Percentiles rank a stretch among this genome's conserved stretches.
Evolutionary conservation across 345 rosid species (phyloP).

Genomic region (Atalantia buxifolia): DNA sequence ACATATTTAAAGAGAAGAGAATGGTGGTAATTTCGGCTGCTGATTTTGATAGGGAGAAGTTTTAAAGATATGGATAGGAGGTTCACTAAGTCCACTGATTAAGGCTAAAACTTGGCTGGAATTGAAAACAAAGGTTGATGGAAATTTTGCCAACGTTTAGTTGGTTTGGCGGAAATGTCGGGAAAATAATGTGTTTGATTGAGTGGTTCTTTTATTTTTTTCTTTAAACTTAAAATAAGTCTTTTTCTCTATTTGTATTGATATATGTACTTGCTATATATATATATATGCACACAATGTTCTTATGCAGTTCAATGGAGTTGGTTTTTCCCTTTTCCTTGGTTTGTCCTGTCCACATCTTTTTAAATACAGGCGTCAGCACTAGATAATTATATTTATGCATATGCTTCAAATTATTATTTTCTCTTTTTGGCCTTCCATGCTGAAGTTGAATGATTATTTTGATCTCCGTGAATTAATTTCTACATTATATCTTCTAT

Average conservation of each 20-base stretch:
- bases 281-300: neutral
- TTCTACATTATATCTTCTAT: slow-evolving; percentile 11
- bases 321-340: neutral
- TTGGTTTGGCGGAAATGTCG: neutral
- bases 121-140: neutral
- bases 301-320: neutral
- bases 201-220: neutral
- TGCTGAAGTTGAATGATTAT: neutral
- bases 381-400: neutral
- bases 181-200: neutral
- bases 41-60: neutral
- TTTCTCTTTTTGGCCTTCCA: neutral
- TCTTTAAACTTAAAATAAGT: neutral
- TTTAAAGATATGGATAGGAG: neutral
- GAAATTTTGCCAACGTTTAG: neutral
- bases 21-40: neutral
- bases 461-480: neutral
- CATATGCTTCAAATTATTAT: neutral
- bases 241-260: neutral
- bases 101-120: neutral
- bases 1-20: neutral
- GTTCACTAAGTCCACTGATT: neutral
- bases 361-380: neutral
- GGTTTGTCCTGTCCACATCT: neutral
- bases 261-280: neutral